Base-by-base conservation (phyloP, 1,284 basidiomycete species). In the Macrocybe sp. region DNA sequence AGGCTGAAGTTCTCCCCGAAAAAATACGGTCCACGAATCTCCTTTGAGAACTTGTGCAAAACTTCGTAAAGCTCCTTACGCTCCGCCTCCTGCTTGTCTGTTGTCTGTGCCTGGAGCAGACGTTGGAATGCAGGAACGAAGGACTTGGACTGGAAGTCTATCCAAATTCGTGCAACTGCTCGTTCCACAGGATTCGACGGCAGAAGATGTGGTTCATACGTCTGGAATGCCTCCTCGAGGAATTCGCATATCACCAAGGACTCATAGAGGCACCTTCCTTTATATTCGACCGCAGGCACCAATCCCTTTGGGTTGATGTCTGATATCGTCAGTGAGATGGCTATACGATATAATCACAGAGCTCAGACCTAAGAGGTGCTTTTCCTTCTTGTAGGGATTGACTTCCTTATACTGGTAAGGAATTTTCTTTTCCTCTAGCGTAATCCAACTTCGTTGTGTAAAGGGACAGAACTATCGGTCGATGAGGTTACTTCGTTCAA, bases 301-400 rank as follows among this genome's bases (percentile, higher is more conserved):
- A 86, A 75, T 3, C 84, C 83, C 58, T 81, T 83, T 0, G 83
- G 82, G 53, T 83, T 84, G 52, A 85, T 76, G 14, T 73, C 80
- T 73, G 49, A 30, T 22, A 22, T 22, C 22, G 22, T 22, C 22
- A 22, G 22, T 22, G 22, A 22, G 22, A 4, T 22, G 22, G 4
- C 22, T 2, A 22, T 2, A 22, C 22, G 22, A 22, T 22, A 22
- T 22, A 22, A 22, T 22, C 22, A 22, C 22, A 22, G 22, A 22
- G 22, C 22, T 22, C 67, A 12, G 44, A 76, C 78, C 72, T 22
- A 82, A 67, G 57, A 85, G 79, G 41, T 79, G 71, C 31, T 75
- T 67, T 52, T 83, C 83, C 56, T 86, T 85, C 64, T 78, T 78
- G 69, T 86, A 86, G 0, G 83, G 83, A 58, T 87, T 85, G 14